Percentiles rank a stretch among this genome's conserved stretches.
Evolutionary conservation across 202 grass and related monocot species (phyloP).

Genomic region (Sporobolus alterniflorus): DNA sequence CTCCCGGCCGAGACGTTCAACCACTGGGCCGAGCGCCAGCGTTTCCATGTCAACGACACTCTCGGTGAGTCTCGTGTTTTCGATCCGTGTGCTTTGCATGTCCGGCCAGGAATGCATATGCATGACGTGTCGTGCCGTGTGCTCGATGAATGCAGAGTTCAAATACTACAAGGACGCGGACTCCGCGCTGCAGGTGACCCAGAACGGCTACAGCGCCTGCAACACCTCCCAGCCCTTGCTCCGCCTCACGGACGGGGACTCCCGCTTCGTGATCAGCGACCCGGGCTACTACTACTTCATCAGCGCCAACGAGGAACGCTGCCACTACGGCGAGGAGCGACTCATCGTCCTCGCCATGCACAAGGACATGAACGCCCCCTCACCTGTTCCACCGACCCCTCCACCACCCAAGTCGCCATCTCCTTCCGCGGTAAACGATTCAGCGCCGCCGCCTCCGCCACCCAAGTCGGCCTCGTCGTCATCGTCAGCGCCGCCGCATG

Average conservation of each 20-base stretch:
- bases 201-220: slow-evolving; percentile 60
- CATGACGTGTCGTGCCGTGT: too few relatives aligned
- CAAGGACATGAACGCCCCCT: not conserved
- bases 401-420: not conserved
- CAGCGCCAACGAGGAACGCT: slow-evolving; percentile 49
- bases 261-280: slow-evolving; percentile 36
- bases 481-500: too few relatives aligned
- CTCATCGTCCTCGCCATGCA: slow-evolving; percentile 60
- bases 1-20: slow-evolving; percentile 54
- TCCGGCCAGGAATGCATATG: not conserved
- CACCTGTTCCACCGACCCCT: not conserved
- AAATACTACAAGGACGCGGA: slow-evolving; percentile 51
- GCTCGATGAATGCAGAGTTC: slow-evolving; percentile 67
- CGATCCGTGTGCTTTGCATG: not conserved
- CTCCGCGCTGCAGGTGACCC: slow-evolving; percentile 64
- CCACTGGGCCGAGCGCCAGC: slow-evolving; percentile 69
- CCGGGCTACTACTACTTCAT: slow-evolving; percentile 77
- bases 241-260: slow-evolving; percentile 49
- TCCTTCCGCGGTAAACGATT: too few relatives aligned
- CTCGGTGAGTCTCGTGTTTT: slow-evolving; percentile 44
- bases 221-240: slow-evolving; percentile 41
- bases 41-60: slow-evolving; percentile 86
- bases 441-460: not conserved
- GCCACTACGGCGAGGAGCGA: slow-evolving; percentile 62
- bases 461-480: not conserved